phyloP scores from a whole-genome alignment of 169 alveolate genomes.

The Plasmodium gaboni region DNA sequence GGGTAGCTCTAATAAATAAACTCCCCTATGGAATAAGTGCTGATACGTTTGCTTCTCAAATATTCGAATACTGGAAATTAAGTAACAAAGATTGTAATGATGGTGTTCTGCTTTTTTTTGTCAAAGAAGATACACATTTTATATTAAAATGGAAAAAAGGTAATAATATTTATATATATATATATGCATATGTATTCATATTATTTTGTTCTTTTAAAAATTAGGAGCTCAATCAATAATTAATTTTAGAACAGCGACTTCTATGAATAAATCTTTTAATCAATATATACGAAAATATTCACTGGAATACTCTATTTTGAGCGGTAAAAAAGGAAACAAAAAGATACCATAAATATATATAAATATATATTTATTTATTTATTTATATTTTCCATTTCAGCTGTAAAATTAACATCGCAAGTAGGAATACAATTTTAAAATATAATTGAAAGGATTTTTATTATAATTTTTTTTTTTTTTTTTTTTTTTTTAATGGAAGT shows the following conservation, averaged over 20 bases:
- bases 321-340: conserved; percentile 26
- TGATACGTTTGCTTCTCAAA: conserved; percentile 47
- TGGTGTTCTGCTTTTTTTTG: conserved; percentile 70
- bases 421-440: conserved; percentile 7
- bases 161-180: conserved; percentile 18
- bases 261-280: conserved; percentile 67
- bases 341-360: too few species aligned
- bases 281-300: conserved; percentile 56
- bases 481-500: conserved; percentile 2
- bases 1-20: conserved; percentile 49
- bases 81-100: conserved; percentile 50
- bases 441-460: neutral
- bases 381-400: conserved; percentile 6
- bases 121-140: conserved; percentile 54
- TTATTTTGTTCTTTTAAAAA: neutral
- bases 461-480: neutral
- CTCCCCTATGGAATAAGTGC: conserved; percentile 74
- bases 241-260: conserved; percentile 66
- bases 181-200: neutral
- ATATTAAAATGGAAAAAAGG: conserved; percentile 69
- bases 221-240: conserved; percentile 65
- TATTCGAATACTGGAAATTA: conserved; percentile 67
- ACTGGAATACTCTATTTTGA: conserved; percentile 64
- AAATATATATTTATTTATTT: neutral
- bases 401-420: conserved; percentile 64